Conservation (phyloP, 768 basidiomycete genomes). For the Mrakia blollopis region DNA sequence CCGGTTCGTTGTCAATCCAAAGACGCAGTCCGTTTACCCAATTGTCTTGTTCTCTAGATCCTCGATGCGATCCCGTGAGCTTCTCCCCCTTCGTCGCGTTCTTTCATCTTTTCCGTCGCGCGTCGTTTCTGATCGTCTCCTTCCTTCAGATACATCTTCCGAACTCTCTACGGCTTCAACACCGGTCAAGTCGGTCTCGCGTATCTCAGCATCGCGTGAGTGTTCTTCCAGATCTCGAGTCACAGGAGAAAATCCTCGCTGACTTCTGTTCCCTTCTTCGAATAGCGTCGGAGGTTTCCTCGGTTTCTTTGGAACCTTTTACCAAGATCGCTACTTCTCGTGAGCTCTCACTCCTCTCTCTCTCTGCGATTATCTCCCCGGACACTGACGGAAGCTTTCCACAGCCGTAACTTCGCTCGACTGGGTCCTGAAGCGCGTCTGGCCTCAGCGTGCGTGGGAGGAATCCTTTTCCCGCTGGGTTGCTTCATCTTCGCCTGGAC, state of each 20-base stretch:
- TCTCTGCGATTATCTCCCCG: background rate
- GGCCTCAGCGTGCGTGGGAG: constrained; percentile 43
- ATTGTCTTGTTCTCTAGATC: background rate
- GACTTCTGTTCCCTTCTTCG: background rate
- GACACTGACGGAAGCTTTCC: background rate
- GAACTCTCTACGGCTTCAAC: constrained; percentile 56
- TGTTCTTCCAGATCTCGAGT: background rate
- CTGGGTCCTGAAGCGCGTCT: constrained; percentile 43
- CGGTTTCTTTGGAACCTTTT: constrained; percentile 37
- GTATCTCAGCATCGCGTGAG: constrained; percentile 53
- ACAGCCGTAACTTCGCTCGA: constrained; percentile 33
- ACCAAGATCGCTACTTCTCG: constrained; percentile 41
- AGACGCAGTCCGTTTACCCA: background rate
- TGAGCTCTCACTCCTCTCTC: too few species aligned
- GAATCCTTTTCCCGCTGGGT: constrained; percentile 45
- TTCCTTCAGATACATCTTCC: constrained; percentile 51
- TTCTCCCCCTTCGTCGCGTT: constrained; percentile 34
- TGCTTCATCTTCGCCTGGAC: constrained; percentile 63
- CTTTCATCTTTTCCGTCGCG: constrained; percentile 33
- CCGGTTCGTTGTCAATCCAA: background rate
- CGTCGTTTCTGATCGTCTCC: background rate
- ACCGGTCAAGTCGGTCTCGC: constrained; percentile 58
- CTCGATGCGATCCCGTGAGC: background rate
- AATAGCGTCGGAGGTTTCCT: constrained; percentile 37
- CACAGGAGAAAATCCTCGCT: background rate